phyloP scores from a whole-genome alignment of 805 yeast genomes.

The Phaffomyces antillensis region DNA sequence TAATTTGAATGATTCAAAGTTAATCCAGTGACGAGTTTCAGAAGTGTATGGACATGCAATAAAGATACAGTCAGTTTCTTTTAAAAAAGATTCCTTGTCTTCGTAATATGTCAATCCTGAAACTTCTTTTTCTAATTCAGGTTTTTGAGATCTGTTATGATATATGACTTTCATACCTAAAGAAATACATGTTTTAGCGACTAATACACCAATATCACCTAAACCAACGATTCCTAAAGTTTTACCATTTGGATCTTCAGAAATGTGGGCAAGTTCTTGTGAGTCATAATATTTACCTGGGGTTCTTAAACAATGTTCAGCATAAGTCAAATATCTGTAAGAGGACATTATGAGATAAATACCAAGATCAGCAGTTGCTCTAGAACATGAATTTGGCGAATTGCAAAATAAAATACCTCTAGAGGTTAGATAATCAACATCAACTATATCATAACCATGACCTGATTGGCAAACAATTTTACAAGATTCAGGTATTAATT shows the following conservation, averaged over 20 bases:
- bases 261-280: constrained; percentile 25
- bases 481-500: constrained; percentile 26
- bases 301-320: constrained; percentile 31
- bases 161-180: constrained; percentile 39
- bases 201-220: constrained; percentile 40
- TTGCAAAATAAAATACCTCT: constrained; percentile 30
- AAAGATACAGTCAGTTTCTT: constrained; percentile 26
- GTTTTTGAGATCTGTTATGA: constrained; percentile 31
- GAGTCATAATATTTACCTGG: constrained; percentile 27
- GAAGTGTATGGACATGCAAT: constrained; percentile 33
- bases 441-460: constrained; percentile 34
- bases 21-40: constrained; percentile 32
- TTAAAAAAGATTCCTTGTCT: constrained; percentile 22
- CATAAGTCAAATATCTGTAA: constrained; percentile 30
- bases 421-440: constrained; percentile 28
- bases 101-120: constrained; percentile 26
- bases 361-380: constrained; percentile 36
- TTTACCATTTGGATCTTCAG: constrained; percentile 35
- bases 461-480: constrained; percentile 33
- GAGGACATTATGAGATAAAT: constrained; percentile 26
- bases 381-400: constrained; percentile 32
- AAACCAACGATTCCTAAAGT: constrained; percentile 41
- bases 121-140: constrained; percentile 28
- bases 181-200: constrained; percentile 35
- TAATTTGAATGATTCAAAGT: constrained; percentile 22